Percentiles rank a stretch among this genome's conserved stretches.
Conservation (phyloP, 306 rosid genomes). For the Castanopsis chinensis region DNA sequence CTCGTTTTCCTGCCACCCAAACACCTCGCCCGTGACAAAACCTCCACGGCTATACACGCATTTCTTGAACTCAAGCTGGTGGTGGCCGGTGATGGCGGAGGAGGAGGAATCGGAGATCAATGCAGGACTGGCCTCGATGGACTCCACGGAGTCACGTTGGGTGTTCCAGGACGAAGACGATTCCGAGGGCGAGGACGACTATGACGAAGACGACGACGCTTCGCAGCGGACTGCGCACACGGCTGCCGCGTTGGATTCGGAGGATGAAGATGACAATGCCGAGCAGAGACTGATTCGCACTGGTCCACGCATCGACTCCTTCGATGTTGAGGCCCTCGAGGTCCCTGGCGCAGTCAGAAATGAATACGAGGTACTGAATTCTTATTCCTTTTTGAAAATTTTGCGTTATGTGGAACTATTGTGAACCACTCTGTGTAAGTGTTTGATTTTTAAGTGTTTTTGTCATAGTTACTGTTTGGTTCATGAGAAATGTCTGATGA, state of each 20-base stretch:
- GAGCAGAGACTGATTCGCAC: conserved; percentile 88
- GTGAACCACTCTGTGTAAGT: not conserved
- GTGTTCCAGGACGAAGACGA: conserved; percentile 60
- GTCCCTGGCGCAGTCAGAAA: conserved; percentile 75
- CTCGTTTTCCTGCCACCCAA: not conserved
- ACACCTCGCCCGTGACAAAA: not conserved
- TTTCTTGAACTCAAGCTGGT: not conserved
- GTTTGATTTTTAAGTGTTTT: not conserved
- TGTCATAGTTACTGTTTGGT: not conserved
- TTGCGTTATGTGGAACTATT: not conserved
- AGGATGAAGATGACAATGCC: conserved; percentile 75
- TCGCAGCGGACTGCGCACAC: conserved; percentile 2
- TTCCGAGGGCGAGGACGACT: conserved; percentile 39
- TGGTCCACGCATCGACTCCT: conserved; percentile 90
- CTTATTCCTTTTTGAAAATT: not conserved
- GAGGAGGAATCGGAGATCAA: conserved; percentile 31
- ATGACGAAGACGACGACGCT: conserved; percentile 17
- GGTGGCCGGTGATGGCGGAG: conserved; percentile 38
- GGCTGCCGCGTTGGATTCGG: conserved; percentile 53
- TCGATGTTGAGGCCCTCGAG: conserved; percentile 98
- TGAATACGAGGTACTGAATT: conserved; percentile 59
- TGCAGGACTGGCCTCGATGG: conserved; percentile 38
- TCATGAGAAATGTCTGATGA: not conserved
- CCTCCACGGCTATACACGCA: not conserved
- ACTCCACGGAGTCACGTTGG: conserved; percentile 61